A percentile compares a stretch with the other conserved stretches of the same genome.
Evolutionary conservation across 1,284 basidiomycete genomes (phyloP).

Genomic region (Ganoderma boninense): DNA sequence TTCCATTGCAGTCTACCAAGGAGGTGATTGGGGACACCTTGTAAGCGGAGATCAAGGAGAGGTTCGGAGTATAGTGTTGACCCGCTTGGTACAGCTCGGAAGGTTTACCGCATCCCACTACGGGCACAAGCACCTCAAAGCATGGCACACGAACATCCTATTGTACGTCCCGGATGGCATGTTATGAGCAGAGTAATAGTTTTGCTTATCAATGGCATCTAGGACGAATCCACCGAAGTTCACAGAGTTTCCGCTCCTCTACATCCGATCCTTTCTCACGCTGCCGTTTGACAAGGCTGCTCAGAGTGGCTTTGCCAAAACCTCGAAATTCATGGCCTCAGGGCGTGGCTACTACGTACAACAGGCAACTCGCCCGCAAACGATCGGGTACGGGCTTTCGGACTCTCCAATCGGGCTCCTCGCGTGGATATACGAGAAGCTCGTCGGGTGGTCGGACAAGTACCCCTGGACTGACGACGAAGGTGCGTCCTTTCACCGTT

Average conservation of each 20-base stretch:
- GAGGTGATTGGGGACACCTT: constrained; percentile 8
- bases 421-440: constrained; percentile 69
- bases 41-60: neutral
- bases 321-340: neutral
- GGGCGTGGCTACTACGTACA: constrained; percentile 42
- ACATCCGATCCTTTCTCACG: neutral
- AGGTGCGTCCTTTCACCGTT: constrained; percentile 36
- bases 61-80: neutral
- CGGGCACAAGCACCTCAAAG: constrained; percentile 27
- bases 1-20: neutral
- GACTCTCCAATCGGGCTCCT: constrained; percentile 66
- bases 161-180: constrained; percentile 4
- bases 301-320: neutral
- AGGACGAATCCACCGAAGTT: neutral
- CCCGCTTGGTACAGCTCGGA: neutral
- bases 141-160: constrained; percentile 32
- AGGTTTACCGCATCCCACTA: constrained; percentile 21
- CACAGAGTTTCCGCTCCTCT: neutral
- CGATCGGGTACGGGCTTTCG: constrained; percentile 59
- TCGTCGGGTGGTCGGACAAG: constrained; percentile 58
- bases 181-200: neutral
- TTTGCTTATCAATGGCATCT: neutral
- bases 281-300: neutral
- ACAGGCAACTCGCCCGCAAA: constrained; percentile 63
- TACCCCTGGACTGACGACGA: constrained; percentile 62